These are phyloP conservation scores for Mrakia frigida DNA, from an alignment of 768 basidiomycete species.

Conservation along the genomic window DNA sequence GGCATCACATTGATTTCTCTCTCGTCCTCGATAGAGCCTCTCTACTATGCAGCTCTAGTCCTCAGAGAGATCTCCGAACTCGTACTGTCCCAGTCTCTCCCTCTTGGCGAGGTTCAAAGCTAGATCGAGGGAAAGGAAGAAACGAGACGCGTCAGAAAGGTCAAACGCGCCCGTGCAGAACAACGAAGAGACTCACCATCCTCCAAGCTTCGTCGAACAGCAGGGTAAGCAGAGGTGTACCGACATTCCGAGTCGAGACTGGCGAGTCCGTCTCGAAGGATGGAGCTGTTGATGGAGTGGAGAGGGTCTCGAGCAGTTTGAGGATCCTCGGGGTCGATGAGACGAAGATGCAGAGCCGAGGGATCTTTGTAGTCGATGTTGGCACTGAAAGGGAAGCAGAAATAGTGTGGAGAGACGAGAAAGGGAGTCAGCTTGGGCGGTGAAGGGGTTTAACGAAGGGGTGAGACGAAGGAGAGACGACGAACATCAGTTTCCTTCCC, in stretches of 20 bases:
- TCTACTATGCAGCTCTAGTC: slow-evolving; percentile 45
- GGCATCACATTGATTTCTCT: not conserved
- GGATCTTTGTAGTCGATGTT: slow-evolving; percentile 86
- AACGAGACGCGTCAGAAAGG: not conserved
- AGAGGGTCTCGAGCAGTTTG: slow-evolving; percentile 61
- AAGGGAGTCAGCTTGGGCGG: not conserved
- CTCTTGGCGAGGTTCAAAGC: slow-evolving; percentile 56
- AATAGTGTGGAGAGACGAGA: not conserved
- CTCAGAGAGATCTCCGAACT: slow-evolving; percentile 85
- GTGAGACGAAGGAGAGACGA: not conserved
- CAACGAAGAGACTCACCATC: slow-evolving; percentile 55
- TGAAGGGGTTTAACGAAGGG: not conserved
- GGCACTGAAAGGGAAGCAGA: slow-evolving; percentile 50
- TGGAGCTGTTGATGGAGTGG: slow-evolving; percentile 79
- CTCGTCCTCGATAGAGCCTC: not conserved
- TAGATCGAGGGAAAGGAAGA: too few relatives aligned
- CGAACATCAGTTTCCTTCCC: slow-evolving; percentile 38
- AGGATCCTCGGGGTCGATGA: slow-evolving; percentile 82
- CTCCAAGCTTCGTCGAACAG: slow-evolving; percentile 61
- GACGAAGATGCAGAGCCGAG: slow-evolving; percentile 68
- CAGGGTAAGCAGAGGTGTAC: slow-evolving; percentile 66
- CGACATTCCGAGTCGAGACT: slow-evolving; percentile 67
- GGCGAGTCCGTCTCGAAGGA: slow-evolving; percentile 82
- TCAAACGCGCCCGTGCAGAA: not conserved
- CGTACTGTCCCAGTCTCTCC: slow-evolving; percentile 75